phyloP scores from a whole-genome alignment of 1,284 basidiomycete genomes.

The Microbotryum saponariae region DNA sequence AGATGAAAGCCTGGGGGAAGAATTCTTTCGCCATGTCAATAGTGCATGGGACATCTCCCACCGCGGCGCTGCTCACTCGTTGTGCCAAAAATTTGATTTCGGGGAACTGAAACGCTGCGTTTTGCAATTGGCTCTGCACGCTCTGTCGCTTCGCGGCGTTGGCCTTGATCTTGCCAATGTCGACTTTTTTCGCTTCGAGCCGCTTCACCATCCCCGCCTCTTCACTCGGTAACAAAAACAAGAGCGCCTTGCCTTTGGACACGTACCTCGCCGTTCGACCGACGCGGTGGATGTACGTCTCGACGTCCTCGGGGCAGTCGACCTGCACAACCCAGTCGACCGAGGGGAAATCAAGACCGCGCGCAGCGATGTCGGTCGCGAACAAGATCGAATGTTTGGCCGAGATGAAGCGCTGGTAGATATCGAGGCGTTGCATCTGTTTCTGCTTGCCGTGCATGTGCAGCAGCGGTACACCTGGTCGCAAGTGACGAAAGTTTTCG shows the following conservation, averaged over 20 bases:
- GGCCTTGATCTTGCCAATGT: conserved; percentile 69
- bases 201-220: conserved; percentile 76
- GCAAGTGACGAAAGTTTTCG: conserved; percentile 89
- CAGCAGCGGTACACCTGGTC: conserved; percentile 83
- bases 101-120: conserved; percentile 86
- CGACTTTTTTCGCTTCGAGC: conserved; percentile 64
- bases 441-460: conserved; percentile 97
- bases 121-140: conserved; percentile 83
- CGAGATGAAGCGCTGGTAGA: conserved; percentile 72
- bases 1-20: conserved; percentile 75
- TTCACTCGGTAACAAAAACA: conserved; percentile 81
- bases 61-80: conserved; percentile 52
- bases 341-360: conserved; percentile 92
- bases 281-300: conserved; percentile 95
- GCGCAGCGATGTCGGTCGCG: conserved; percentile 95
- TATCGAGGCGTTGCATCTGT: conserved; percentile 73
- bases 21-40: background rate
- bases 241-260: conserved; percentile 74
- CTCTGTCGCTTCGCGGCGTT: conserved; percentile 79
- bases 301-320: conserved; percentile 97
- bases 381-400: conserved; percentile 75
- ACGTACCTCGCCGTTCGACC: conserved; percentile 92
- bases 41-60: no score
- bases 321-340: conserved; percentile 97
- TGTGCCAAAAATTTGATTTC: conserved; percentile 97